A percentile compares a stretch with the other conserved stretches of the same genome.
These are phyloP conservation scores for Escovopsis sp. DNA, from an alignment of 2,329 filamentous ascomycete species.

Conservation along the genomic window DNA sequence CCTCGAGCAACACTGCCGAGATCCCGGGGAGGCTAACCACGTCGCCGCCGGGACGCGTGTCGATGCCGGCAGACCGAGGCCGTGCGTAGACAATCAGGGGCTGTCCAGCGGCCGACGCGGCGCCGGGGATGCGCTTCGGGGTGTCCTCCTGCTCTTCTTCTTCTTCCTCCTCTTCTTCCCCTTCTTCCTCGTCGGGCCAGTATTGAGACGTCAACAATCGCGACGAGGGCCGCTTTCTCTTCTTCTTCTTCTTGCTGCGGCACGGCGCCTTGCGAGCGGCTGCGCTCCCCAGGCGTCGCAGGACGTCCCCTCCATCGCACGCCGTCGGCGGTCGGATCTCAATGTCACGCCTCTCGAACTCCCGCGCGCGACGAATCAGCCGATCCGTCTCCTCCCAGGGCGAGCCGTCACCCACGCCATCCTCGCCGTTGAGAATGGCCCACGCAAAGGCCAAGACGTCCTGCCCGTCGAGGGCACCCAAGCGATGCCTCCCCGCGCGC, in stretches of 20 bases:
- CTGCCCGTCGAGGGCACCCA: slow-evolving; percentile 15
- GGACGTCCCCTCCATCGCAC: background rate
- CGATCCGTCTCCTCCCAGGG: slow-evolving; percentile 23
- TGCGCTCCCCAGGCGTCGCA: background rate
- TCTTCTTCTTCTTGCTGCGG: slow-evolving; percentile 1
- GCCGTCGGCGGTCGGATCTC: slow-evolving; percentile 7
- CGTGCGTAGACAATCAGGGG: no score
- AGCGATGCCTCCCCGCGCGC: slow-evolving; percentile 5
- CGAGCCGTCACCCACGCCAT: slow-evolving; percentile 2
- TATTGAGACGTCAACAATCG: slow-evolving; percentile 13
- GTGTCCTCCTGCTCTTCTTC: background rate
- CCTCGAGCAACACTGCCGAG: background rate
- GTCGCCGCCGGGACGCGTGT: no score
- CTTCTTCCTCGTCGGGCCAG: slow-evolving; percentile 10
- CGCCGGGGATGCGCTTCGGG: background rate
- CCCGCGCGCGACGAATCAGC: slow-evolving; percentile 17
- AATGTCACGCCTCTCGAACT: slow-evolving; percentile 12
- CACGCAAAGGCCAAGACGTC: slow-evolving; percentile 21
- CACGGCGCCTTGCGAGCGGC: background rate
- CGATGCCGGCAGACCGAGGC: no score
- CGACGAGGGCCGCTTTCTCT: background rate
- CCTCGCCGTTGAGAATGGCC: slow-evolving; percentile 9
- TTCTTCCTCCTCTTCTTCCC: background rate
- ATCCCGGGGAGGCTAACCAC: no score
- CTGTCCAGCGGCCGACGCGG: no score